These are phyloP conservation scores for Stagonosporopsis chrysanthemi DNA, from an alignment of 2,329 filamentous ascomycete species.

Conservation along the genomic window DNA sequence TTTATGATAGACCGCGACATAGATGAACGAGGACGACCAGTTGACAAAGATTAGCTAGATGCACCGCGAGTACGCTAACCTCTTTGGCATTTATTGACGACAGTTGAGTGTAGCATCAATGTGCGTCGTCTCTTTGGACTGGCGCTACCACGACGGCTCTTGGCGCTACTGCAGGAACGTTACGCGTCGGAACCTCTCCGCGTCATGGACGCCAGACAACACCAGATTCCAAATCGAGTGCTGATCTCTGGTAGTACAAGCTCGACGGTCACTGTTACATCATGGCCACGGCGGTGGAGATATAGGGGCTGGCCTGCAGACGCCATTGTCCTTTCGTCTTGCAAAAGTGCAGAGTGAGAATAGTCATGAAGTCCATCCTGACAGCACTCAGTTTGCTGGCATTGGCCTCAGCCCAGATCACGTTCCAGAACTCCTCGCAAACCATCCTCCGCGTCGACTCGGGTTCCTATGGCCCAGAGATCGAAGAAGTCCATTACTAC, in stretches of 20 bases:
- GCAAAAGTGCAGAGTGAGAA: neutral
- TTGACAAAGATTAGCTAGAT: neutral
- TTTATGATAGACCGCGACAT: conserved; percentile 40
- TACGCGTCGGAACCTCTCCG: conserved; percentile 1
- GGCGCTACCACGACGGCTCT: neutral
- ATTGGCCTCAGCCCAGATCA: conserved; percentile 12
- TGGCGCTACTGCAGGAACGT: conserved; percentile 12
- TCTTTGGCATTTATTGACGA: no score
- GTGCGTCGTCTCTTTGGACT: neutral
- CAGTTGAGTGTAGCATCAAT: no score
- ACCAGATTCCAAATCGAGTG: neutral
- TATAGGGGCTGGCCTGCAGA: neutral
- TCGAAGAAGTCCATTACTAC: conserved; percentile 59
- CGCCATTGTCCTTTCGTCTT: no score
- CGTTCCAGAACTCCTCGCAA: conserved; percentile 31
- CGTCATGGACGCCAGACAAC: conserved; percentile 9
- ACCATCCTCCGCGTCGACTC: conserved; percentile 54
- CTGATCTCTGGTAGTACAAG: neutral
- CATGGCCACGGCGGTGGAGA: neutral
- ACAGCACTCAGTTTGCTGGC: neutral
- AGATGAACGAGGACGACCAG: conserved; percentile 29
- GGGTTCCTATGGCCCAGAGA: conserved; percentile 56
- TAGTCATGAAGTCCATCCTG: conserved; percentile 3
- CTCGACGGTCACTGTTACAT: conserved; percentile 4
- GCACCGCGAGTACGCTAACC: no score